Evolutionary conservation across 495 filamentous ascomycete species (phyloP), one percentile per base, ranked within the genome.

Genomic region (Tuber microsphaerosporum): DNA sequence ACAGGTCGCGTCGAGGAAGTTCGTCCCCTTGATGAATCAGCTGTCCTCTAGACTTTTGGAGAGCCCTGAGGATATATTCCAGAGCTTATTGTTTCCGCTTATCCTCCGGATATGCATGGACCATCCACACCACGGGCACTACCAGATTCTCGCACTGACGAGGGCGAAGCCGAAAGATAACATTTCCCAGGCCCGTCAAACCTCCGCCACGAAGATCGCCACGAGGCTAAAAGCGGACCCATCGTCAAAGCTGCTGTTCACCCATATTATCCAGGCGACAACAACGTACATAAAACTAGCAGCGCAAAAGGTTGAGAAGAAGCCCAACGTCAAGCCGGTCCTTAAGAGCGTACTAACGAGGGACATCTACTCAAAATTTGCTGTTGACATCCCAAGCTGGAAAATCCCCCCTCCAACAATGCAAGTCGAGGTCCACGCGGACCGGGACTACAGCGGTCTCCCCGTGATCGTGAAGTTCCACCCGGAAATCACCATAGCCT

Each of bases 51-150:
- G 95, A 34, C 86, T 98, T 20, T 89, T 96, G 71, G 89, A 94
- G 78, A 87, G 88, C 39, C 73, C 83, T 5, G 86, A 88, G 56
- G 84, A 84, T 14, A 71, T 78, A 2, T 99, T 99, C 81, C 96
- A 99, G 79, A 83, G 83, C 26, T 85, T 94, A 7, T 87, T 99
- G 22, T 89, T 86, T 31, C 84, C 86, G 1, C 84, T 98, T 48
- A 89, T 97, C 20, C 87, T 90, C 75, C 87, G 90, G 17, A 95
- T 98, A 73, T 97, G 94, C 81, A 86, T 86, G 16, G 93, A 99
- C 41, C 95, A 99, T 83, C 95, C 95, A 1, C 96, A 93, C 83
- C 95, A 99, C 80, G 92, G 92, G 61, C 94, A 97, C 90, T 94
- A 97, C 82, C 94, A 97, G 73, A 93, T 99, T 34, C 96, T 93